These are phyloP conservation scores for Galeopsis tetrahit DNA, from an alignment of 257 asterid species.

Conservation along the genomic window DNA sequence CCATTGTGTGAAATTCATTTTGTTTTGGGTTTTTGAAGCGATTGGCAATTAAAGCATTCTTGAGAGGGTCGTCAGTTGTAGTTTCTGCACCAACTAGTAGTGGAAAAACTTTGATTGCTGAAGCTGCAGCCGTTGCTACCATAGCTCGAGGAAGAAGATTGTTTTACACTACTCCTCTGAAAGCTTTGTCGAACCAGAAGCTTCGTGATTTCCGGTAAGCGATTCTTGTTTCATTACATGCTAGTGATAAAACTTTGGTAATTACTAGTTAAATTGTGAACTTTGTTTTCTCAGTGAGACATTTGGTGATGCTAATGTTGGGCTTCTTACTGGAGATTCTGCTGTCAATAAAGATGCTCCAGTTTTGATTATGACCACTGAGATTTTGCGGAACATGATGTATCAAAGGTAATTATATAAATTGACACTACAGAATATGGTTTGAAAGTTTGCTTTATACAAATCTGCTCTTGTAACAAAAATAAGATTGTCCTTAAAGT, in stretches of 20 bases:
- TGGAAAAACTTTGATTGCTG: conserved; percentile 99
- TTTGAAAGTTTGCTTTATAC: conserved; percentile 11
- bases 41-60: conserved; percentile 77
- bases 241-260: conserved; percentile 13
- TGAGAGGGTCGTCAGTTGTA: conserved; percentile 93
- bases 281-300: conserved; percentile 64
- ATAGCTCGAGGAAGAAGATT: conserved; percentile 84
- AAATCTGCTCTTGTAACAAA: conserved; percentile 6
- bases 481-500: not conserved
- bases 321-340: conserved; percentile 98
- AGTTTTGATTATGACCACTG: conserved; percentile 94
- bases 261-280: conserved; percentile 27
- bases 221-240: conserved; percentile 18
- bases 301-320: conserved; percentile 92
- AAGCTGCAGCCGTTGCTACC: conserved; percentile 97
- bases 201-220: conserved; percentile 92
- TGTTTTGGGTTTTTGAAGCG: conserved; percentile 44
- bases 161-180: conserved; percentile 95
- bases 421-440: conserved; percentile 20
- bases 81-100: conserved; percentile 99
- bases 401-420: conserved; percentile 68
- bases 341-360: conserved; percentile 96
- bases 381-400: conserved; percentile 95
- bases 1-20: conserved; percentile 2
- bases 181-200: conserved; percentile 97